Evolutionary conservation across 23 red algal genomes (phyloP).

Genomic region (Gracilaria caudata): DNA sequence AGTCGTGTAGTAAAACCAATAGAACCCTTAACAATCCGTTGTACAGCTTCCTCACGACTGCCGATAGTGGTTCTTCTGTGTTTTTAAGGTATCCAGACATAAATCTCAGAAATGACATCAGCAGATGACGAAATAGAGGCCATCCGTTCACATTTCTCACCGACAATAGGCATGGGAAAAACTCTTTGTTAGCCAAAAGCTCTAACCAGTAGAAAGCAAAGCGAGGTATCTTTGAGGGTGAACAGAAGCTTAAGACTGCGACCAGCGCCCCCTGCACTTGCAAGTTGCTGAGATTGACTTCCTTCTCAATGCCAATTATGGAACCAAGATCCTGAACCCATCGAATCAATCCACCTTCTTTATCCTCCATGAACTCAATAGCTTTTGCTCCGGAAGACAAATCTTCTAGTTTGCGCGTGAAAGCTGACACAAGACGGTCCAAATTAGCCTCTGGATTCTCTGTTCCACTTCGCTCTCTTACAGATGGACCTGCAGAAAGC

Average conservation of each 20-base stretch:
- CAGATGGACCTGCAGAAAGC: constrained; percentile 30
- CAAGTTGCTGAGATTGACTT: constrained; percentile 41
- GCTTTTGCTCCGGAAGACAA: not conserved
- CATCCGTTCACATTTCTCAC: constrained; percentile 57
- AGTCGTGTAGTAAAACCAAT: constrained; percentile 93
- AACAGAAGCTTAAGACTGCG: constrained; percentile 68
- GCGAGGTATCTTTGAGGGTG: constrained; percentile 65
- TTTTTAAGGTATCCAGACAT: constrained; percentile 70
- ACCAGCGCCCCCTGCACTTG: constrained; percentile 63
- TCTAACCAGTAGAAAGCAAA: constrained; percentile 97
- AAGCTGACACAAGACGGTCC: not conserved
- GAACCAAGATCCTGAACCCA: constrained; percentile 28
- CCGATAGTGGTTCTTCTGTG: constrained; percentile 37
- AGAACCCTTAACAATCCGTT: constrained; percentile 83
- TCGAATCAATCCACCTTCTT: constrained; percentile 19
- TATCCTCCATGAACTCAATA: constrained; percentile 36
- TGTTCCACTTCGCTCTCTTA: not conserved
- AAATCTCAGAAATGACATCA: constrained; percentile 80
- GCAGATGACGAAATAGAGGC: constrained; percentile 77
- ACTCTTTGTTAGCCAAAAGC: constrained; percentile 74
- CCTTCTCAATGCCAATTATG: not conserved
- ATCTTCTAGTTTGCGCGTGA: not conserved
- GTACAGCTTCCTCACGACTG: constrained; percentile 78
- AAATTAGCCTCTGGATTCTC: not conserved
- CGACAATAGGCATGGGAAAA: constrained; percentile 79